Conservation (phyloP, 306 rosid species). For the apple (Malus domestica) region ASM211411v1 NC_041794.1:34158001-34158500, state of each 20-base stretch:
- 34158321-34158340: neutral
- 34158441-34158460: too few relatives aligned
- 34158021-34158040: too few relatives aligned
- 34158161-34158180: neutral
- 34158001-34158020: neutral
- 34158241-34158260: neutral
- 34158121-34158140: neutral
- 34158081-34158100: too few relatives aligned
- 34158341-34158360: too few relatives aligned
- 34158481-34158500: too few relatives aligned
- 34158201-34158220: slow-evolving; percentile 7
- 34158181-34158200: neutral
- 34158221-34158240: neutral
- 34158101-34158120: neutral
- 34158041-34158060: too few relatives aligned
- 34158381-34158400: too few relatives aligned
- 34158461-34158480: too few relatives aligned
- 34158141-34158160: neutral
- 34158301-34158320: neutral
- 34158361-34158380: too few relatives aligned
- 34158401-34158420: too few relatives aligned
- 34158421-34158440: too few relatives aligned
- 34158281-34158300: neutral
- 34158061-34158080: too few relatives aligned
- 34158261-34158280: slow-evolving; percentile 4